Percentiles rank a stretch among this genome's conserved stretches.
Conservation (phyloP, 2,329 filamentous ascomycete species). For the Paecilomyces sp. region DNA sequence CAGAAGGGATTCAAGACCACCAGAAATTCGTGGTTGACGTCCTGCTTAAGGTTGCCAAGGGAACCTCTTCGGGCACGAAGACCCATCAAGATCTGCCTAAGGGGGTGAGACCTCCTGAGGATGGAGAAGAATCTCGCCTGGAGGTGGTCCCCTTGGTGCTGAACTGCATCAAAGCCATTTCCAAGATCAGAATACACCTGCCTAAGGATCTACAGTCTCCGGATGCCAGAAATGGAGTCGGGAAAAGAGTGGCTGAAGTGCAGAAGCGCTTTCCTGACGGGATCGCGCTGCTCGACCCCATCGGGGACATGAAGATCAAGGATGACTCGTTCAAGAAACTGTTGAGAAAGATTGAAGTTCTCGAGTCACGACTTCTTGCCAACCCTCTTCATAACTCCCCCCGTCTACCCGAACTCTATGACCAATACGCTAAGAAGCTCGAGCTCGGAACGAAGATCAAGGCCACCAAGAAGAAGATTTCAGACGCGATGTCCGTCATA, state of each 20-base stretch:
- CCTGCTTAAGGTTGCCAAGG: constrained; percentile 57
- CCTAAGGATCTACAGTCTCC: constrained; percentile 65
- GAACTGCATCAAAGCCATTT: constrained; percentile 76
- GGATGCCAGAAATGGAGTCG: constrained; percentile 62
- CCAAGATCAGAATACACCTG: constrained; percentile 75
- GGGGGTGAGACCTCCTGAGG: constrained; percentile 52
- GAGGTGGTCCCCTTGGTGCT: constrained; percentile 82
- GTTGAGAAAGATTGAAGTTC: constrained; percentile 86
- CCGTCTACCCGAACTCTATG: constrained; percentile 73
- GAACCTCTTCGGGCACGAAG: constrained; percentile 45
- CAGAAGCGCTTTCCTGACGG: constrained; percentile 87
- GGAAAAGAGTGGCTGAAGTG: constrained; percentile 67
- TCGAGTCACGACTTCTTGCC: constrained; percentile 80
- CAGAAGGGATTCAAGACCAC: constrained; percentile 38
- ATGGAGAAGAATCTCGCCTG: constrained; percentile 62
- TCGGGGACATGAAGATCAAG: constrained; percentile 92
- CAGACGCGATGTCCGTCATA: constrained; percentile 75
- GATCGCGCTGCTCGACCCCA: constrained; percentile 78
- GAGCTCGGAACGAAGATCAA: constrained; percentile 73
- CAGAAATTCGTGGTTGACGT: constrained; percentile 80
- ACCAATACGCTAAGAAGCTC: constrained; percentile 78
- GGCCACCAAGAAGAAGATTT: constrained; percentile 77
- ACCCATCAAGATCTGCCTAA: constrained; percentile 58
- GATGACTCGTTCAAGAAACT: constrained; percentile 93
- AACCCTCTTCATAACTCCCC: constrained; percentile 92